A percentile compares a stretch with the other conserved stretches of the same genome.
Conservation (phyloP, 2,329 filamentous ascomycete genomes). For the Hypoxylon sp. region DNA sequence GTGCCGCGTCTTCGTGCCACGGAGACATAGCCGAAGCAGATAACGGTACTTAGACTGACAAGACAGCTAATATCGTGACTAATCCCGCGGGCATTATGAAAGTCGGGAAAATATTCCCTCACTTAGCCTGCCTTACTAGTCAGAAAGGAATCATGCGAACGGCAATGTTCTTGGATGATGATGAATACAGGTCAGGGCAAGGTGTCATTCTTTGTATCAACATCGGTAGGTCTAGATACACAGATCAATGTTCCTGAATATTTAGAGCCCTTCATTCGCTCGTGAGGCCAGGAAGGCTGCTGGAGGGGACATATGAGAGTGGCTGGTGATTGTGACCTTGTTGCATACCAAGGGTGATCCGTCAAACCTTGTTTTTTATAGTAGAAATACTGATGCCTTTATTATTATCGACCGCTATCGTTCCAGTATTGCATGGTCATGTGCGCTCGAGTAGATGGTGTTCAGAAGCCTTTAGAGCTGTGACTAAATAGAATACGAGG, state of each 20-base stretch:
- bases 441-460: background rate
- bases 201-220: background rate
- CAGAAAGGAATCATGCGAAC: background rate
- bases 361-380: slow-evolving; percentile 25
- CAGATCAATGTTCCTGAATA: background rate
- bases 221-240: background rate
- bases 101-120: background rate
- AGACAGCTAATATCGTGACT: background rate
- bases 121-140: slow-evolving; percentile 1
- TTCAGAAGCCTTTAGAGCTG: background rate
- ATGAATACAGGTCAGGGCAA: background rate
- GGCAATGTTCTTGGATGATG: background rate
- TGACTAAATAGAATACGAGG: background rate
- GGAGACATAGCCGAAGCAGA: background rate
- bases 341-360: slow-evolving; percentile 18
- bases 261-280: background rate
- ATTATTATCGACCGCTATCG: background rate
- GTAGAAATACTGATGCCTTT: background rate
- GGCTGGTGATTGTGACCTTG: slow-evolving; percentile 1
- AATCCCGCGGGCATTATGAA: background rate
- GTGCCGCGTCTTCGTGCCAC: background rate
- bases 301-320: background rate
- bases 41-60: background rate
- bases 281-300: background rate
- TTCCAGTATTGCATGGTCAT: background rate